Base-by-base conservation (phyloP, 2,329 filamentous ascomycete genomes). In the Ophiocordyceps unilateralis region DNA sequence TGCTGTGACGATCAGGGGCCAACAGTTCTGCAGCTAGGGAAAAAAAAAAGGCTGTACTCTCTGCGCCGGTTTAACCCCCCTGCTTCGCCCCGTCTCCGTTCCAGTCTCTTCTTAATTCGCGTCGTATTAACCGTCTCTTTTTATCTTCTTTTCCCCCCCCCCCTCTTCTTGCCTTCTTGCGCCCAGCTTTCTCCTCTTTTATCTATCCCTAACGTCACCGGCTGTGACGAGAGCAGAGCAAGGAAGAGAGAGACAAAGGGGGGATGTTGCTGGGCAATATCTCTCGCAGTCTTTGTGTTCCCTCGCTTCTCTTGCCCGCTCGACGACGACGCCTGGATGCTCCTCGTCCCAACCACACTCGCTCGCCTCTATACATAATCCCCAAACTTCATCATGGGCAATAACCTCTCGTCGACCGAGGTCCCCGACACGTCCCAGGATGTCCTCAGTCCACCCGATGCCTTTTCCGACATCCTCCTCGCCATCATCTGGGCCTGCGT, bases 351-450 rank as follows among this genome's bases (percentile, higher is more conserved):
- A 14, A 20, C 11, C 24, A 6, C 37, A 36, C 17, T 32, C 14
- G 6, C 24, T 26, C 6, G 6, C 24, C 11, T 26, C 11, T 26
- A 26, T 26, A 6, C 6, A 32, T 15, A 32, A 32, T 4, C 15
- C 30, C 5, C n/a, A 12, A 20, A 9, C 34, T 5, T 15, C 32
- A 19, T 36, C 36, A 66, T 66, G 63, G 63, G 62, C 46, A 51
- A 50, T 46, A 64, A 64, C 43, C 61, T 65, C 23, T 66, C 63
- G n/a, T 57, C 56, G 23, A 53, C 51, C 17, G 53, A 60, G 38
- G 53, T 55, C 43, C 56, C 58, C 32, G 62, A 66, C 53, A 62
- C 56, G 30, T 64, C 61, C 40, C 53, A 49, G 42, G 54, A 51
- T 40, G 50, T 54, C 41, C 53, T 63, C 46, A 54, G 55, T 37